phyloP scores from a whole-genome alignment of 2,329 filamentous ascomycete genomes.

The Neopestalotiopsis rosae region DNA sequence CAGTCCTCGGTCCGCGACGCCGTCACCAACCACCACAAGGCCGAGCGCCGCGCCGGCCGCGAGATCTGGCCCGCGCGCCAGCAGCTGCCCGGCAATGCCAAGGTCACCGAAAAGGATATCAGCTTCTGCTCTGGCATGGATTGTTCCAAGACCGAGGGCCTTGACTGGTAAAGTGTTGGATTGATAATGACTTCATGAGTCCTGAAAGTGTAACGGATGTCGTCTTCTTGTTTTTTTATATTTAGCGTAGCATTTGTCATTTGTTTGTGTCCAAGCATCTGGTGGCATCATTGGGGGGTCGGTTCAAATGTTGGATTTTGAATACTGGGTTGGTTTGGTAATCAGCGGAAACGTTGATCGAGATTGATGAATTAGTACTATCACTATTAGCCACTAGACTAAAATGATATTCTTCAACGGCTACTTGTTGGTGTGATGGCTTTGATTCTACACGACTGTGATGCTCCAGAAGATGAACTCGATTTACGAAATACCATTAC shows the following conservation, averaged over 20 bases:
- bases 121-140: constrained; percentile 4
- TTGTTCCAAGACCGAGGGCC: constrained; percentile 10
- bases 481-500: too few relatives aligned
- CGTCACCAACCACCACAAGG: constrained; percentile 51
- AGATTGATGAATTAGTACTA: constrained; percentile 4
- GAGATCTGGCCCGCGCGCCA: constrained; percentile 58
- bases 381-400: not conserved
- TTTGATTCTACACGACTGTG: too few relatives aligned
- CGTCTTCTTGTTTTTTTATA: not conserved
- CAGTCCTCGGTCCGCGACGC: constrained; percentile 55
- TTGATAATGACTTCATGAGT: not conserved
- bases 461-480: too few relatives aligned
- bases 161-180: not conserved
- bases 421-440: not conserved
- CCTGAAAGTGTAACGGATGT: not conserved
- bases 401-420: not conserved
- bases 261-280: not conserved
- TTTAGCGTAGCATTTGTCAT: not conserved
- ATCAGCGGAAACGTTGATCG: not conserved
- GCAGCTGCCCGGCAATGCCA: not conserved
- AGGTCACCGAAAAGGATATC: constrained; percentile 5
- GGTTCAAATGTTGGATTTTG: not conserved
- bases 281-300: not conserved
- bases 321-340: not conserved
- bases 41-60: constrained; percentile 47